A percentile compares a stretch with the other conserved stretches of the same genome.
These are phyloP conservation scores for Solanum commersonii DNA, from an alignment of 257 asterid genomes.

Conservation along the genomic window DNA sequence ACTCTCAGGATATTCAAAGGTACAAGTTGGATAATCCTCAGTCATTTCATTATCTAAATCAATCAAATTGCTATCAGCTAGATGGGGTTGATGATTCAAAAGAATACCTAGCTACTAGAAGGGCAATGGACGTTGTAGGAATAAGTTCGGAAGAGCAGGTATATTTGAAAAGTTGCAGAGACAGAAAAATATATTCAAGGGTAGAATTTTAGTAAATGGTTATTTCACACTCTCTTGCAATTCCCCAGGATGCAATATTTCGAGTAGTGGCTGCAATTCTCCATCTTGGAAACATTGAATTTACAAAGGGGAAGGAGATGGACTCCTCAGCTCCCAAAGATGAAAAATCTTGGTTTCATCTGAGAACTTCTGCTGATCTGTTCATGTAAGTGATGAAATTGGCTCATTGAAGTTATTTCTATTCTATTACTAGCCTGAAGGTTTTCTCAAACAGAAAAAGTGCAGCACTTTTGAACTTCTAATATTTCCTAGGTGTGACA, in stretches of 20 bases:
- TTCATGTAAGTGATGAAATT: constrained; percentile 3
- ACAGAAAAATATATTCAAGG: neutral
- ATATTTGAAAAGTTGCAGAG: neutral
- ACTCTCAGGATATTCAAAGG: constrained; percentile 6
- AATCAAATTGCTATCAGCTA: constrained; percentile 11
- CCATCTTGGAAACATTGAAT: constrained; percentile 21
- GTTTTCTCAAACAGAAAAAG: neutral
- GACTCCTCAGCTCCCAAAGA: constrained; percentile 20
- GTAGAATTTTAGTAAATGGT: neutral
- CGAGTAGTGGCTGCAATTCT: constrained; percentile 22
- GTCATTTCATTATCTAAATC: constrained; percentile 13
- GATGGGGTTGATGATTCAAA: constrained; percentile 12
- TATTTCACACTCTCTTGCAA: neutral
- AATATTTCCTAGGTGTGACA: constrained; percentile 16
- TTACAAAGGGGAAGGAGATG: constrained; percentile 12
- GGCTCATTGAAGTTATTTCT: neutral
- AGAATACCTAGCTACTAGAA: constrained; percentile 14
- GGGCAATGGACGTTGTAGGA: constrained; percentile 21
- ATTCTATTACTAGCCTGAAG: neutral
- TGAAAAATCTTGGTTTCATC: constrained; percentile 14
- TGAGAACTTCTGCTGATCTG: constrained; percentile 14
- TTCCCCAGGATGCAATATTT: constrained; percentile 17
- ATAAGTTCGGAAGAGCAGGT: constrained; percentile 15
- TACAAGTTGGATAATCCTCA: constrained; percentile 12
- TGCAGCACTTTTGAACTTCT: neutral